Conservation (phyloP, 2,329 filamentous ascomycete species). For the Colletotrichum navitas region DNA sequence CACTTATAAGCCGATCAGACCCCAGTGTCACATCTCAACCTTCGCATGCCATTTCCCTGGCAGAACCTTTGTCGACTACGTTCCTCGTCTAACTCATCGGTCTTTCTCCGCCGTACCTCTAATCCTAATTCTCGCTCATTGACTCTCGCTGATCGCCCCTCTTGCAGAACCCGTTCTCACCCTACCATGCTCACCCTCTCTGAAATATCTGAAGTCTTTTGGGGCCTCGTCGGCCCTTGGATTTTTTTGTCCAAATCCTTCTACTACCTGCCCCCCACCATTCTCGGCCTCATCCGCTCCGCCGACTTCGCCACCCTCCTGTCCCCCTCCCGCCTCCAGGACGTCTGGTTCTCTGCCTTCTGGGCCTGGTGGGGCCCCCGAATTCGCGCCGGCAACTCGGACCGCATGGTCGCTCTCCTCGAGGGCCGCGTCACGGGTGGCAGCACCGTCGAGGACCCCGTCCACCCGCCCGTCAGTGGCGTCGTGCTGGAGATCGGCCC, state of each 20-base stretch:
- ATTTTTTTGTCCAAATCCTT: conserved; percentile 64
- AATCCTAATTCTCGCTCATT: background rate
- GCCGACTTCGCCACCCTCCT: conserved; percentile 54
- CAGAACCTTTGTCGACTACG: background rate
- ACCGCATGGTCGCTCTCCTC: conserved; percentile 66
- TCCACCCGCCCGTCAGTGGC: conserved; percentile 58
- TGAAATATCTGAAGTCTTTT: conserved; percentile 43
- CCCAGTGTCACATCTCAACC: background rate
- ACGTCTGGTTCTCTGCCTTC: conserved; percentile 72
- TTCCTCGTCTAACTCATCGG: background rate
- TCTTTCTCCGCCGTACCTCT: background rate
- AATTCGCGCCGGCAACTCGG: conserved; percentile 57
- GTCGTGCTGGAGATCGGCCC: conserved; percentile 73
- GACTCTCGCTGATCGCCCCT: background rate
- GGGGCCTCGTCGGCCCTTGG: conserved; percentile 61
- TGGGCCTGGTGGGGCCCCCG: conserved; percentile 68
- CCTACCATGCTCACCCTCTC: conserved; percentile 46
- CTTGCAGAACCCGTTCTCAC: background rate
- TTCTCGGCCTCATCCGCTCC: conserved; percentile 56
- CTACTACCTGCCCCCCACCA: conserved; percentile 64
- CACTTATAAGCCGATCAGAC: conserved; percentile 26
- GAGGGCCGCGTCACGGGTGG: conserved; percentile 61
- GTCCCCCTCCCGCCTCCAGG: conserved; percentile 56
- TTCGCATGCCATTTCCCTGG: background rate
- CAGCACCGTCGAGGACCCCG: conserved; percentile 49